Conservation (phyloP, 768 basidiomycete species). For the Russula abietina region DNA sequence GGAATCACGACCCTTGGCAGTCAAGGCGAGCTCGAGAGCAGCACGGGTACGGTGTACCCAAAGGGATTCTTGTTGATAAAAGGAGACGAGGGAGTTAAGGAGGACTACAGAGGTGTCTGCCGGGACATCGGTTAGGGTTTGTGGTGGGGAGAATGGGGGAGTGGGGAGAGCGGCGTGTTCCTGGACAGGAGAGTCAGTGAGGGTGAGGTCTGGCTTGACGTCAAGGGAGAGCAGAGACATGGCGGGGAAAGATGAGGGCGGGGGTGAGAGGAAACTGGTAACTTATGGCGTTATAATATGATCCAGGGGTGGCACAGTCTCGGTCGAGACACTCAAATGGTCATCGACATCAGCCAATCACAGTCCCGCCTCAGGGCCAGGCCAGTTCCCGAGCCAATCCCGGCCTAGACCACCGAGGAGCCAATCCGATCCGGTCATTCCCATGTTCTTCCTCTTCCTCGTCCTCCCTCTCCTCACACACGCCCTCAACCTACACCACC, state of each 20-base stretch:
- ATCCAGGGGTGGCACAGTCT: constrained; percentile 5
- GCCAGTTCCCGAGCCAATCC: background rate
- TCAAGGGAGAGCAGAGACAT: constrained; percentile 22
- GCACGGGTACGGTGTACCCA: constrained; percentile 67
- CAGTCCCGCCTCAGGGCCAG: background rate
- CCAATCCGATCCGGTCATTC: background rate
- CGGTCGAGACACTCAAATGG: background rate
- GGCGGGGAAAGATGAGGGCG: background rate
- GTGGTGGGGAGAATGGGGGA: constrained; percentile 31
- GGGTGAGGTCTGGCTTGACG: constrained; percentile 20
- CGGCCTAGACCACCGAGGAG: background rate
- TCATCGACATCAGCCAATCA: background rate
- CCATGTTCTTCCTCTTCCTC: constrained; percentile 23
- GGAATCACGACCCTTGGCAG: constrained; percentile 28
- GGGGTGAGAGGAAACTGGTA: background rate
- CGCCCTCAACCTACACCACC: constrained; percentile 41
- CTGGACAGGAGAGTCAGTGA: constrained; percentile 24
- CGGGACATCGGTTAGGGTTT: constrained; percentile 23
- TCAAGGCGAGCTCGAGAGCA: constrained; percentile 46
- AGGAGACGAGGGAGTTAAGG: constrained; percentile 58
- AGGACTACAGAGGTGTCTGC: constrained; percentile 42
- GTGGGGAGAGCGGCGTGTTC: constrained; percentile 28
- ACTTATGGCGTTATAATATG: constrained; percentile 8
- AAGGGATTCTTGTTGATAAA: constrained; percentile 65
- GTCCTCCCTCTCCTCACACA: constrained; percentile 19